Conservation (phyloP, 345 rosid genomes). For the Turnera subulata region DNA sequence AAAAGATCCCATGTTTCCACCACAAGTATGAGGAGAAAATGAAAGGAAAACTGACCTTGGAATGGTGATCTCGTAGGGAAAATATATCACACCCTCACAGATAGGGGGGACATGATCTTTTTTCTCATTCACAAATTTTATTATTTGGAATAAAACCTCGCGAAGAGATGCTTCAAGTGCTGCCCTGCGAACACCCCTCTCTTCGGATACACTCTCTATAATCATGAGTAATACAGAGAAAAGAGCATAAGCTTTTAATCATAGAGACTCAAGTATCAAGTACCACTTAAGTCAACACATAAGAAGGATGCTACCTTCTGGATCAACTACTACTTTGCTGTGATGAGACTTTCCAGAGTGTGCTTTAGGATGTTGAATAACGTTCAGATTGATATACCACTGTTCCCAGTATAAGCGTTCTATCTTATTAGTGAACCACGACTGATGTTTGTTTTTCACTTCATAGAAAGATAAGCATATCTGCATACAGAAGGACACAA, state of each 20-base stretch:
- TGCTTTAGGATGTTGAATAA: slow-evolving; percentile 56
- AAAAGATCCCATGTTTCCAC: neutral
- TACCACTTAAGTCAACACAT: neutral
- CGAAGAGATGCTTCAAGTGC: slow-evolving; percentile 74
- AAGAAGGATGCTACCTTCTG: slow-evolving; percentile 49
- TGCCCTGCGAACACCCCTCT: slow-evolving; percentile 60
- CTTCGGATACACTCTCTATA: slow-evolving; percentile 54
- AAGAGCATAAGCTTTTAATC: neutral
- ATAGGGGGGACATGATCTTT: slow-evolving; percentile 93
- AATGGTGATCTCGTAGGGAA: slow-evolving; percentile 74
- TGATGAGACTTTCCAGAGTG: slow-evolving; percentile 54
- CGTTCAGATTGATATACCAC: slow-evolving; percentile 87
- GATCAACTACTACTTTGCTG: slow-evolving; percentile 54
- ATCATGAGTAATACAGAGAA: neutral
- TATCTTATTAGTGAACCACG: slow-evolving; percentile 76
- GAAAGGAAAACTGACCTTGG: slow-evolving; percentile 64
- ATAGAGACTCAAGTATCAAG: neutral
- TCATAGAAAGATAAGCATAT: slow-evolving; percentile 88
- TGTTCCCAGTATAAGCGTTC: slow-evolving; percentile 83
- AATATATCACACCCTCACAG: slow-evolving; percentile 65
- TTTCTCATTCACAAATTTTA: slow-evolving; percentile 89
- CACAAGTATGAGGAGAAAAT: neutral
- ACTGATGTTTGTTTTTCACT: slow-evolving; percentile 76
- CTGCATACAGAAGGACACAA: slow-evolving; percentile 31
- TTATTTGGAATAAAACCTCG: slow-evolving; percentile 84